A percentile compares a stretch with the other conserved stretches of the same genome.
These are phyloP conservation scores for Candida vaughaniae DNA, from an alignment of 805 yeast species.

Conservation along the genomic window DNA sequence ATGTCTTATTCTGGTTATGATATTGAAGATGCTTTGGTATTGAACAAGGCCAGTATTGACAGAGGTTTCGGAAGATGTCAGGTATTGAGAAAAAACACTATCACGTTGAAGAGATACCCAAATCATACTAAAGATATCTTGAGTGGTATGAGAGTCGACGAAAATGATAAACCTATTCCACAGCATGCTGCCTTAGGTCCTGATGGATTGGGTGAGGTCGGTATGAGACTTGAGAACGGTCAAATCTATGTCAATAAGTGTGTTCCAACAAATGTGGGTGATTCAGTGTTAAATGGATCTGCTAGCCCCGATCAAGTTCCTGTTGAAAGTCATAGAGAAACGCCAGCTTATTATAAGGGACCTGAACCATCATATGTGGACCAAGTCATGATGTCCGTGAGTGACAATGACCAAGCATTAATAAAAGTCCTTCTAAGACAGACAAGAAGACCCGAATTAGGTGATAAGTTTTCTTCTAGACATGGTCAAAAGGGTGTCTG, in stretches of 20 bases:
- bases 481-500: slow-evolving; percentile 99
- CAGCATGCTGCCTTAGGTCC: slow-evolving; percentile 87
- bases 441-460: slow-evolving; percentile 95
- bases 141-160: slow-evolving; percentile 88
- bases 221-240: slow-evolving; percentile 85
- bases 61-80: slow-evolving; percentile 98
- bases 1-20: slow-evolving; percentile 99
- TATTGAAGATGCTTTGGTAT: slow-evolving; percentile 96
- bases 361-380: slow-evolving; percentile 96
- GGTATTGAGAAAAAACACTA: slow-evolving; percentile 87
- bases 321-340: slow-evolving; percentile 73
- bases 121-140: slow-evolving; percentile 91
- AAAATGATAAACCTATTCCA: slow-evolving; percentile 75
- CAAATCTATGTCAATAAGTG: slow-evolving; percentile 92
- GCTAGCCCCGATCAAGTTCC: slow-evolving; percentile 16
- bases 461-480: slow-evolving; percentile 95
- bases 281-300: slow-evolving; percentile 44
- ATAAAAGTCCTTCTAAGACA: slow-evolving; percentile 91
- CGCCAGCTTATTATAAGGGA: slow-evolving; percentile 88
- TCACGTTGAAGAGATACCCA: slow-evolving; percentile 85
- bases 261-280: slow-evolving; percentile 84
- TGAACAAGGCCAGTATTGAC: slow-evolving; percentile 90
- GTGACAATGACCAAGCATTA: slow-evolving; percentile 92
- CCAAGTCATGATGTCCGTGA: slow-evolving; percentile 95
- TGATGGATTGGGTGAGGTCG: slow-evolving; percentile 97